These are phyloP conservation scores for Dalechampia spathulata DNA, from an alignment of 441 rosid species.

Conservation along the genomic window DNA sequence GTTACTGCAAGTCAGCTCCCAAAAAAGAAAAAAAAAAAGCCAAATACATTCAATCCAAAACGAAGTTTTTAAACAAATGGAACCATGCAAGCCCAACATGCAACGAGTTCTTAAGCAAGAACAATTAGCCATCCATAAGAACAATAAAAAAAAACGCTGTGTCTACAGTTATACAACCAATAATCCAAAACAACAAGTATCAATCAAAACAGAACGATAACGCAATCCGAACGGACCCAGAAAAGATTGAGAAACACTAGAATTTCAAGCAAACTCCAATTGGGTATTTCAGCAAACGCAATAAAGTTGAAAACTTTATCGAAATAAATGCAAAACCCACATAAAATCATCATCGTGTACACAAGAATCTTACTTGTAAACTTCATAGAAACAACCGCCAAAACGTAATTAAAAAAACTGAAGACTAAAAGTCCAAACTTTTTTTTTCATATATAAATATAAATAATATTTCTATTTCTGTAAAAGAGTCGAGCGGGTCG, in stretches of 20 bases:
- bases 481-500: slow-evolving; percentile 6
- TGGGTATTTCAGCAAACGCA: no score
- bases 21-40: not conserved
- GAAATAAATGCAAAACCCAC: not conserved
- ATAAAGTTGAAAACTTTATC: no score
- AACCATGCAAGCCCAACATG: not conserved
- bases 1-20: not conserved
- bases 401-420: slow-evolving; percentile 8
- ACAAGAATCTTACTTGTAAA: slow-evolving; percentile 24
- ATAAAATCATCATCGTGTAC: slow-evolving; percentile 8
- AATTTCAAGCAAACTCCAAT: not conserved
- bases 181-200: not conserved
- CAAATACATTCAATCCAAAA: not conserved
- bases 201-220: not conserved
- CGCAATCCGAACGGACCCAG: slow-evolving; percentile 17
- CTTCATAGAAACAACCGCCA: slow-evolving; percentile 17
- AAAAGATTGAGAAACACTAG: not conserved
- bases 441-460: no score
- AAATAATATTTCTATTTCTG: no score
- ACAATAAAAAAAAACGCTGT: not conserved
- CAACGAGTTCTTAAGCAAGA: not conserved
- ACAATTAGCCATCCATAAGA: slow-evolving; percentile 2
- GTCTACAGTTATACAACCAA: slow-evolving; percentile 6
- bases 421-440: slow-evolving; percentile 6
- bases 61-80: not conserved